A percentile compares a stretch with the other conserved stretches of the same genome.
Evolutionary conservation across 1,284 basidiomycete genomes (phyloP).

Genomic region (Puccinia triticina): DNA sequence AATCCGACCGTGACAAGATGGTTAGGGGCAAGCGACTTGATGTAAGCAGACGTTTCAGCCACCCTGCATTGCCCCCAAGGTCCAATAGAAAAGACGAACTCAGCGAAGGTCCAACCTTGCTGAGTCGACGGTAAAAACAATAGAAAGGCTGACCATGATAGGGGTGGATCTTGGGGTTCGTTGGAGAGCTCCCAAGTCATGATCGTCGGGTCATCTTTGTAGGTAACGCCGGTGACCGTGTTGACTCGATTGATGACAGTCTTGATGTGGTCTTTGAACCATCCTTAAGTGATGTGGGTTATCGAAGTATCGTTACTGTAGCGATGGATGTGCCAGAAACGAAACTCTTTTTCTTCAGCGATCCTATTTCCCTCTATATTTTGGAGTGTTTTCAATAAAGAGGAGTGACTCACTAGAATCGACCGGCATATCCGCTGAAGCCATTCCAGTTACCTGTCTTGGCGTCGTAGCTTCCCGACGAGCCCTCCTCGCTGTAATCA

Average conservation of each 20-base stretch:
- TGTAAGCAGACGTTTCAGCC: constrained; percentile 53
- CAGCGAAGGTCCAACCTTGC: background rate
- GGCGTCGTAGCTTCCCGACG: constrained; percentile 49
- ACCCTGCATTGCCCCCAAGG: constrained; percentile 48
- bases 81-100: background rate
- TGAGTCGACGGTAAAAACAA: background rate
- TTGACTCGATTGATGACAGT: constrained; percentile 55
- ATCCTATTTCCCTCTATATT: no score
- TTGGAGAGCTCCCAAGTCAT: constrained; percentile 57
- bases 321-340: constrained; percentile 17
- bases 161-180: constrained; percentile 54
- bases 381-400: no score
- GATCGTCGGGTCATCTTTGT: constrained; percentile 56
- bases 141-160: constrained; percentile 33
- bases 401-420: constrained; percentile 53
- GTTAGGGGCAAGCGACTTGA: constrained; percentile 53
- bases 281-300: constrained; percentile 33
- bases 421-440: constrained; percentile 52
- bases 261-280: constrained; percentile 52
- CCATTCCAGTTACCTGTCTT: background rate
- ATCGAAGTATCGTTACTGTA: constrained; percentile 49
- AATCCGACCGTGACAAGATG: constrained; percentile 56
- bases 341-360: background rate
- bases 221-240: constrained; percentile 54
- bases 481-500: constrained; percentile 54